Percentiles rank a stretch among this genome's conserved stretches.
Conservation (phyloP, 2,329 filamentous ascomycete genomes). For the Scytalidium sp. region DNA sequence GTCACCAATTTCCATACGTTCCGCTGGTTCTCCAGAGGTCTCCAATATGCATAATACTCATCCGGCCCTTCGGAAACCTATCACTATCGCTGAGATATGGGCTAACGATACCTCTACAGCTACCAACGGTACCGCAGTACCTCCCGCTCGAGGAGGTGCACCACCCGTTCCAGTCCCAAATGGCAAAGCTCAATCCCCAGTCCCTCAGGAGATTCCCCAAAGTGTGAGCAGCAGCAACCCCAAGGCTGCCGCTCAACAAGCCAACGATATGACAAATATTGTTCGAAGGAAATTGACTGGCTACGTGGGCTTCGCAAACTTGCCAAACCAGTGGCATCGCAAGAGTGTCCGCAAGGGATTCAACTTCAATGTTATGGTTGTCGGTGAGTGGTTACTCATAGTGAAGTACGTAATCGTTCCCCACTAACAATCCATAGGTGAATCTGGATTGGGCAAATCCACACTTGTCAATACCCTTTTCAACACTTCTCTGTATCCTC, state of each 20-base stretch:
- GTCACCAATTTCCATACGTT: constrained; percentile 14
- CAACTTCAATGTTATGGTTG: constrained; percentile 99
- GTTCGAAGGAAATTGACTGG: constrained; percentile 97
- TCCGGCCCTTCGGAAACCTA: constrained; percentile 20
- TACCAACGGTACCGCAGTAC: constrained; percentile 27
- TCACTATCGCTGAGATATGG: constrained; percentile 23
- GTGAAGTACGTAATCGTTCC: not conserved
- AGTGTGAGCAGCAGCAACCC: constrained; percentile 31
- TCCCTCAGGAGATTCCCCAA: constrained; percentile 25
- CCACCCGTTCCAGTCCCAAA: constrained; percentile 26
- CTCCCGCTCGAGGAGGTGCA: constrained; percentile 19
- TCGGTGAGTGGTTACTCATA: constrained; percentile 67
- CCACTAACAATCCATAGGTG: constrained; percentile 57
- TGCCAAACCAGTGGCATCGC: constrained; percentile 99
- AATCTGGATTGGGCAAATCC: constrained; percentile 98
- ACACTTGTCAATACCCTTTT: constrained; percentile 99
- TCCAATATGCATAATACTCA: constrained; percentile 19
- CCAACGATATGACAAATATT: constrained; percentile 63
- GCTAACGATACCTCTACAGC: constrained; percentile 31
- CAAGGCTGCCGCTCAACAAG: constrained; percentile 33
- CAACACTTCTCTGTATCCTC: constrained; percentile 98
- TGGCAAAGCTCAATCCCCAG: constrained; percentile 22
- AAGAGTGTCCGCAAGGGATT: constrained; percentile 99
- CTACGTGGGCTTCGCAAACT: constrained; percentile 97
- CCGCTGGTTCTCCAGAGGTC: constrained; percentile 17